Evolutionary conservation across 78 protist species (phyloP).

Genomic region (Pigoraptor vietnamica): DNA sequence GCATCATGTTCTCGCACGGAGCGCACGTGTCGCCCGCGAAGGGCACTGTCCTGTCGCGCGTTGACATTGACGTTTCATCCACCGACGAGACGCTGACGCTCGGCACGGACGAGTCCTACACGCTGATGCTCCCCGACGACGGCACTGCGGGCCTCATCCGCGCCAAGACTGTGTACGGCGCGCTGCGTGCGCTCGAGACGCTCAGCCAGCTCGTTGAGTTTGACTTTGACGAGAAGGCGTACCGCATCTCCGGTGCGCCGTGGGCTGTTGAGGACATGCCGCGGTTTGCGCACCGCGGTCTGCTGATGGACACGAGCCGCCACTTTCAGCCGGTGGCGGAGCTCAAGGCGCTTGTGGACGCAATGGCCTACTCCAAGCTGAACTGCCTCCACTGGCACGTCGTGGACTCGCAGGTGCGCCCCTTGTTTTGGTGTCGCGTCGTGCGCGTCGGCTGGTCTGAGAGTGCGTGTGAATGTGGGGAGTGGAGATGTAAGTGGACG

Average conservation of each 20-base stretch:
- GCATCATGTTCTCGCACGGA: not conserved
- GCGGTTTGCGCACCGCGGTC: conserved; percentile 69
- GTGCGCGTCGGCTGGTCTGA: not conserved
- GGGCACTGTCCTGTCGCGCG: not conserved
- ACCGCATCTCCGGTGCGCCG: conserved; percentile 5
- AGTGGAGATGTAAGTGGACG: no score
- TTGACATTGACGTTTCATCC: not conserved
- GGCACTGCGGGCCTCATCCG: not conserved
- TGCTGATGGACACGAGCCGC: conserved; percentile 76
- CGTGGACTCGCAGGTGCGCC: conserved; percentile 66
- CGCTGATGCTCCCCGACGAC: not conserved
- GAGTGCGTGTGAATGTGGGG: no score
- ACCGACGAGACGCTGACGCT: conserved; percentile 11
- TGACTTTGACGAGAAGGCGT: conserved; percentile 23
- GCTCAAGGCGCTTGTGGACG: conserved; percentile 22
- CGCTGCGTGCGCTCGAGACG: conserved; percentile 63
- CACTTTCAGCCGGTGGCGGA: conserved; percentile 53
- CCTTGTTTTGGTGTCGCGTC: not conserved
- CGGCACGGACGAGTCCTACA: conserved; percentile 35
- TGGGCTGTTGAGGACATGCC: conserved; percentile 51
- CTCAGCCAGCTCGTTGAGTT: conserved; percentile 63
- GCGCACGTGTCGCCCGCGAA: not conserved
- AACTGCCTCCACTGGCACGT: conserved; percentile 86
- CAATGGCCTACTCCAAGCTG: conserved; percentile 50
- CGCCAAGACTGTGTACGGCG: conserved; percentile 52